These are phyloP conservation scores for Cercophora samala DNA, from an alignment of 495 filamentous ascomycete species.

Conservation along the genomic window DNA sequence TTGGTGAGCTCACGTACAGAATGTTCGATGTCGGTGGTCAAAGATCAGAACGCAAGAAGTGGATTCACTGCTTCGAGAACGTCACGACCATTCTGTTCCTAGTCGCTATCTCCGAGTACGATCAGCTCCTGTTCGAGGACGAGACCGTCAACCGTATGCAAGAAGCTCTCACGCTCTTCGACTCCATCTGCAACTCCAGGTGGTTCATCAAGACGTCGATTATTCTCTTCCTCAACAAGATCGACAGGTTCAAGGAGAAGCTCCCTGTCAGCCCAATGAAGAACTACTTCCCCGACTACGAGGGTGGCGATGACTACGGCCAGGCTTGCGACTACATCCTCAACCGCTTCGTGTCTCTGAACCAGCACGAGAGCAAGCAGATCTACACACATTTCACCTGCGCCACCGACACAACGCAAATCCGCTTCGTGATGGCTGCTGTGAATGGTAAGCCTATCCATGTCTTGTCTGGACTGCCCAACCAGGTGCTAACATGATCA, in stretches of 20 bases:
- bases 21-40: slow-evolving; percentile 99
- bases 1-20: slow-evolving; percentile 94
- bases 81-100: slow-evolving; percentile 98
- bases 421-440: slow-evolving; percentile 99
- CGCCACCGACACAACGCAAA: slow-evolving; percentile 96
- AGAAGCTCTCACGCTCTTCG: slow-evolving; percentile 94
- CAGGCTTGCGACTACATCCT: slow-evolving; percentile 96
- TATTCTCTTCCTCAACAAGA: slow-evolving; percentile 99
- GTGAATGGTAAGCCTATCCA: slow-evolving; percentile 77
- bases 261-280: slow-evolving; percentile 98
- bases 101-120: slow-evolving; percentile 98
- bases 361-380: slow-evolving; percentile 98
- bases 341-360: slow-evolving; percentile 93
- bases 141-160: slow-evolving; percentile 98
- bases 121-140: slow-evolving; percentile 96
- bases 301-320: slow-evolving; percentile 88
- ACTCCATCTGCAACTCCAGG: slow-evolving; percentile 98
- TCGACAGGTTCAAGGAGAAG: slow-evolving; percentile 99
- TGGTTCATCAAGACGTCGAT: slow-evolving; percentile 99
- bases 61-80: slow-evolving; percentile 99
- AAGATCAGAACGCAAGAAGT: slow-evolving; percentile 99
- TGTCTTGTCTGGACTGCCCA: background rate
- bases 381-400: slow-evolving; percentile 99
- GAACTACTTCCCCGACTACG: slow-evolving; percentile 99
- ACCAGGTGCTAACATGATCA: slow-evolving; percentile 29